Base-by-base conservation (phyloP, 1,284 basidiomycete genomes). In the Boletus mariae region DNA sequence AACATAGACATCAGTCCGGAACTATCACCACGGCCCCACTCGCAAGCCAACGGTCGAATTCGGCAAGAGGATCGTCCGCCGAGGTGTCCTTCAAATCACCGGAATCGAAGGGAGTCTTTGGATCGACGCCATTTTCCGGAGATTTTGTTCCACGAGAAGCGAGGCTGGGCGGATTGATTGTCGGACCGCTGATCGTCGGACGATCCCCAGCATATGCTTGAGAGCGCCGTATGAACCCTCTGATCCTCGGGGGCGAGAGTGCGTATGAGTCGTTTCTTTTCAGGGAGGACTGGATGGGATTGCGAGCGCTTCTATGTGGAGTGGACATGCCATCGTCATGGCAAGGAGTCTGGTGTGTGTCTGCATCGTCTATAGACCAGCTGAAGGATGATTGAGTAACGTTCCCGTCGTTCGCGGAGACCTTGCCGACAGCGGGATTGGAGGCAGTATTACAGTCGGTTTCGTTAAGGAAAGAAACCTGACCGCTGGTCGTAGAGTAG, bases 41-140 rank as follows among this genome's bases (percentile, higher is more conserved):
- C 15, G 71, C 69, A 28, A 80, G 54, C 78, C 77, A 80, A 15
- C 68, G 71, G 45, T 77, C 73, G n/a, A 81, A 72, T 45, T 80
- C 78, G 10, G 70, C 77, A 20, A 79, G 58, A n/a, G 71, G 62
- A 48, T 77, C 73, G 25, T 67, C 65, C 31, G 41, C 34, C 9
- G 35, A n/a, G 23, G 12, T 37, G 20, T 47, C 47, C 1, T 45
- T 35, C 6, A 10, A 29, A 13, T 56, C 49, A 11, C 32, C 37
- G 17, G 37, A 11, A 23, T 49, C 46, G 45, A 25, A 8, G 12
- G 37, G 25, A 12, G 11, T 34, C n/a, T 35, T 42, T 35, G 47
- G 20, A 17, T 38, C 23, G 53, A 50, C 12, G 5, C n/a, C 7
- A 7, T 32, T 37, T 31, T 41, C 40, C n/a, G 17, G 17, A 34